Conservation (phyloP, 2,329 filamentous ascomycete species). For the Aspergillus sclerotialis region DNA sequence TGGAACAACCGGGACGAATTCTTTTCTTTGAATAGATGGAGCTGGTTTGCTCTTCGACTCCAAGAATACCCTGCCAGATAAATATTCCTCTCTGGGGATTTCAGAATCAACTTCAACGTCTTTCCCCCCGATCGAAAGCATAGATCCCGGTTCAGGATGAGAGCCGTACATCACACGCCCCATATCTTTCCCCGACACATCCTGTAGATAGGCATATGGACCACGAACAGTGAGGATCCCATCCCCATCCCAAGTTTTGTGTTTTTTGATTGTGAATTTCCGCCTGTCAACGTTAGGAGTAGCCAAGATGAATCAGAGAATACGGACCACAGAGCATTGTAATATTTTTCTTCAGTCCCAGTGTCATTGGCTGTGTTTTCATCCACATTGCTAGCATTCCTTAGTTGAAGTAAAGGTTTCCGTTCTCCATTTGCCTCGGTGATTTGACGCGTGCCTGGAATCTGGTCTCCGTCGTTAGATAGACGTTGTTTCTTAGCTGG, state of each 20-base stretch:
- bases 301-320: neutral
- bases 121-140: constrained; percentile 57
- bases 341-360: constrained; percentile 30
- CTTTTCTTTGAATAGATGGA: constrained; percentile 13
- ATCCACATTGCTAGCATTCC: constrained; percentile 13
- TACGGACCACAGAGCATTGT: constrained; percentile 42
- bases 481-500: constrained; percentile 33
- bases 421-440: constrained; percentile 9
- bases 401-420: constrained; percentile 28
- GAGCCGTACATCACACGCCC: constrained; percentile 51
- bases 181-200: constrained; percentile 57
- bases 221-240: constrained; percentile 54
- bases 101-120: constrained; percentile 61
- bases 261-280: constrained; percentile 63
- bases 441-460: too few relatives aligned
- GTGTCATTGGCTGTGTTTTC: constrained; percentile 4
- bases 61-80: constrained; percentile 29
- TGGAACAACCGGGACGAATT: constrained; percentile 9
- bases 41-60: constrained; percentile 17
- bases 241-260: constrained; percentile 73
- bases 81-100: constrained; percentile 54
- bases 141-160: constrained; percentile 53
- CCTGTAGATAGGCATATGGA: constrained; percentile 55
- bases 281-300: constrained; percentile 42
- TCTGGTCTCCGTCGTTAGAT: constrained; percentile 10